Conservation (phyloP, 1,284 basidiomycete species). For the Porodaedalea pini region DNA sequence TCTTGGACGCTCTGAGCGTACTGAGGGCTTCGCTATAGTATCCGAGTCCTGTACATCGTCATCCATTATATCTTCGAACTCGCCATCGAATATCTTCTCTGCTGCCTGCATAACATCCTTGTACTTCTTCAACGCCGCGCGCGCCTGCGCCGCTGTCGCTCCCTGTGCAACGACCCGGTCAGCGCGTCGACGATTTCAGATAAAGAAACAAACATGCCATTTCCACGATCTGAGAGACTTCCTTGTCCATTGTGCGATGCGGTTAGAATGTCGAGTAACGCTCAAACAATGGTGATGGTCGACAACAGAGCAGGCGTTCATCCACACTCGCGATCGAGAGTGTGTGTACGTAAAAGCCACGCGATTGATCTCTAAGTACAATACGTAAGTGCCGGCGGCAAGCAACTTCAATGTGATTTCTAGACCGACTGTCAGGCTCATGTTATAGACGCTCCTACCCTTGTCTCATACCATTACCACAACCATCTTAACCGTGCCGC, state of each 20-base stretch:
- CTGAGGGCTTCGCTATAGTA: slow-evolving; percentile 27
- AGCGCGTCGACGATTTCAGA: background rate
- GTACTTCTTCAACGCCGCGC: slow-evolving; percentile 21
- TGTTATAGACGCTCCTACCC: background rate
- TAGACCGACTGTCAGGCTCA: background rate
- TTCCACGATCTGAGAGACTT: slow-evolving; percentile 22
- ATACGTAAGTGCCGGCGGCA: background rate
- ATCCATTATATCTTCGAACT: slow-evolving; percentile 68
- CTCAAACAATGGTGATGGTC: background rate
- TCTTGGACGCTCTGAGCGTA: slow-evolving; percentile 26
- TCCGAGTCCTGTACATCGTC: slow-evolving; percentile 21
- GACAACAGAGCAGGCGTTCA: background rate
- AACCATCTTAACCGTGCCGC: background rate
- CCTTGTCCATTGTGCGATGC: slow-evolving; percentile 16
- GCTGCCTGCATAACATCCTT: slow-evolving; percentile 60
- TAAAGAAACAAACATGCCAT: slow-evolving; percentile 12
- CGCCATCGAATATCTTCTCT: slow-evolving; percentile 77
- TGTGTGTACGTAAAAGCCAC: background rate
- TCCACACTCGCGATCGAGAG: background rate
- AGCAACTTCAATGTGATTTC: background rate
- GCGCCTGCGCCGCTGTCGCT: slow-evolving; percentile 20
- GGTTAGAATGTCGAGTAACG: background rate
- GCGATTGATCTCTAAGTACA: no score
- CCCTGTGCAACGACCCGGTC: slow-evolving; percentile 8
- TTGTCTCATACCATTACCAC: background rate